Evolutionary conservation across 2,329 filamentous ascomycete species (phyloP).

Genomic region (Calonectria fujianensis): DNA sequence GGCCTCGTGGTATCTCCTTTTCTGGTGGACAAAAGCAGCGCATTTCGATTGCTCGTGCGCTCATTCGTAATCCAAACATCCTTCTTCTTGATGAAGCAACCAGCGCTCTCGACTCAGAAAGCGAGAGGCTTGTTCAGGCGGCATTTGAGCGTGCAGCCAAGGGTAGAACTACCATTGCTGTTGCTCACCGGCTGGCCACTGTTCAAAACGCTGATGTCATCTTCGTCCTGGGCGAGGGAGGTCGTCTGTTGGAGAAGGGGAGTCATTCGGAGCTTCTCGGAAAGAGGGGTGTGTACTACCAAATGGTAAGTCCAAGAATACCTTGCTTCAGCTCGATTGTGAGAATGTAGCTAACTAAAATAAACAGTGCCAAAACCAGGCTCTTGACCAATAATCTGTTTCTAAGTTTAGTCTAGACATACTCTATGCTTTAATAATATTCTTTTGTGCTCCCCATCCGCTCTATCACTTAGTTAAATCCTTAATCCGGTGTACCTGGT

Average conservation of each 20-base stretch:
- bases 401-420: not conserved
- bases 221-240: conserved; percentile 81
- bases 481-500: not conserved
- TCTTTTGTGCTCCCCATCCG: not conserved
- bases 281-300: conserved; percentile 73
- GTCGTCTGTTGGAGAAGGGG: conserved; percentile 72
- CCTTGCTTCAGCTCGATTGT: not conserved
- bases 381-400: not conserved
- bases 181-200: conserved; percentile 85
- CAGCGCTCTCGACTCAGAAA: conserved; percentile 65
- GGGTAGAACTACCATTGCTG: conserved; percentile 81
- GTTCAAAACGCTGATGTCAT: conserved; percentile 87
- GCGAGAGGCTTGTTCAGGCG: conserved; percentile 77
- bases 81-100: conserved; percentile 80
- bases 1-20: conserved; percentile 78
- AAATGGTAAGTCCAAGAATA: conserved; percentile 68
- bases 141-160: conserved; percentile 79
- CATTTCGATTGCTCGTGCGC: conserved; percentile 81
- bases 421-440: not conserved
- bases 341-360: conserved; percentile 48
- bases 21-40: conserved; percentile 84
- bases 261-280: conserved; percentile 71
- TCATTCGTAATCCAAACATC: conserved; percentile 78
- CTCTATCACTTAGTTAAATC: not conserved
- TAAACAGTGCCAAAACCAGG: conserved; percentile 74